These are phyloP conservation scores for Annulohypoxylon maeteangense DNA, from an alignment of 495 filamentous ascomycete genomes.

Conservation along the genomic window DNA sequence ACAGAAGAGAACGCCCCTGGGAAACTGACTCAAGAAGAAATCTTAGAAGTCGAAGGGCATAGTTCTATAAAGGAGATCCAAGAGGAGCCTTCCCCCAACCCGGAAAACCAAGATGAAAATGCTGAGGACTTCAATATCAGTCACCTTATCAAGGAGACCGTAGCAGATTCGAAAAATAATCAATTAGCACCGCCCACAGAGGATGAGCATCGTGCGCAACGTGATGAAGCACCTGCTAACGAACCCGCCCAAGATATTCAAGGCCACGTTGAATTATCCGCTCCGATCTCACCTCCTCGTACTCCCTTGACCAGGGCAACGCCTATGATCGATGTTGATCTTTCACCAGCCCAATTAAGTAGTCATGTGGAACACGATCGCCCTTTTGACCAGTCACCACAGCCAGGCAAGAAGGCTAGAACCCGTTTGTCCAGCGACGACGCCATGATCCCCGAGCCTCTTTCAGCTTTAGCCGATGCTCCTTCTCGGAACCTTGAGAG, in stretches of 20 bases:
- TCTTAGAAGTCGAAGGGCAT: slow-evolving; percentile 41
- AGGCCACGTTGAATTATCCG: slow-evolving; percentile 17
- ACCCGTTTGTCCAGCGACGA: slow-evolving; percentile 44
- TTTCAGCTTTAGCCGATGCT: slow-evolving; percentile 10
- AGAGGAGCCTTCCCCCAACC: slow-evolving; percentile 30
- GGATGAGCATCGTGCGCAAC: slow-evolving; percentile 22
- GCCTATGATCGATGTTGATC: slow-evolving; percentile 32
- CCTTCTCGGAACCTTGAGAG: background rate
- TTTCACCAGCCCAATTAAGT: slow-evolving; percentile 49
- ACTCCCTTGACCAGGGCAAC: slow-evolving; percentile 28
- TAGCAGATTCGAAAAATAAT: slow-evolving; percentile 22
- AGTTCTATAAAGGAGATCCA: slow-evolving; percentile 33
- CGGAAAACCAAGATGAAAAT: slow-evolving; percentile 47
- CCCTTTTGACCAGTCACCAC: slow-evolving; percentile 50
- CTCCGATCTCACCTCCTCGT: slow-evolving; percentile 30
- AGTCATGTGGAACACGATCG: slow-evolving; percentile 54
- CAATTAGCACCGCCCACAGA: slow-evolving; percentile 20
- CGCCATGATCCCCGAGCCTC: slow-evolving; percentile 23
- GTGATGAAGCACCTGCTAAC: slow-evolving; percentile 21
- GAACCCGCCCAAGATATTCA: slow-evolving; percentile 19
- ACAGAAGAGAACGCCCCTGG: slow-evolving; percentile 45
- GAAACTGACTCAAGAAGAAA: slow-evolving; percentile 46
- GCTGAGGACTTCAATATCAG: slow-evolving; percentile 42
- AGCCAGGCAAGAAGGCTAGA: slow-evolving; percentile 51
- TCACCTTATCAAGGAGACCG: slow-evolving; percentile 29